Evolutionary conservation across 1,139 yeast genomes (phyloP), one percentile per base, ranked within the genome.

Genomic region (Meyerozyma sp.): DNA sequence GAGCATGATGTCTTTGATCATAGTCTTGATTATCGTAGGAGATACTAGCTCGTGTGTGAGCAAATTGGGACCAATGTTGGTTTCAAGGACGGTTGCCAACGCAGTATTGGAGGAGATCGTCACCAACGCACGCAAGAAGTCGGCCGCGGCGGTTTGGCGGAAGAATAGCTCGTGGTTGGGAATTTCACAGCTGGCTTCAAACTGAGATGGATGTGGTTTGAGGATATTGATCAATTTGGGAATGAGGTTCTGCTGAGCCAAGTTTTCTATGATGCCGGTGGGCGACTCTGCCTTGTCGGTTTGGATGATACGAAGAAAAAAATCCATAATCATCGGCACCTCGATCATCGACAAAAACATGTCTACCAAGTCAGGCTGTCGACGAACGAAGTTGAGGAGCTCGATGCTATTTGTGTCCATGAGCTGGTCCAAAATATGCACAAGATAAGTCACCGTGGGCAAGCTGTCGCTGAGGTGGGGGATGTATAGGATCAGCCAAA

Each of bases 111-210:
- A 96, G 28, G 96, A 88, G 36, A 94, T 87, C 2, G 97, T 85
- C 27, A 93, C 87, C 57, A 94, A 79, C 0, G 98, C 98, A 60
- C 93, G 94, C 44, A 93, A 67, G 57, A 93, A 93, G 59, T 93
- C 99, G 9, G 97, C 95, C 1, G 96, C 95, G 0, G 98, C 95
- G 3, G 95, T 84, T 62, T 93, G 98, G 42, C 81, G 81, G 46
- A 93, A 80, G 32, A 84, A 73, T 35, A 62, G 51, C 41, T 55
- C 56, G 37, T 62, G 64, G 43, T 67, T 62, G 1, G 75, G 67
- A 30, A 69, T 63, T 21, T 51, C 51, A 5, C 47, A 43, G 14
- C 57, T 52, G n/a, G 48, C 49, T 2, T 45, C 45, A 50, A 68
- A 69, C 44, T 66, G 73, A 1, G 67, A 56, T 6, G 66, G 62